Evolutionary conservation across 164 flowering plant species (phyloP).

Genomic region (Magnolia sinica): DNA sequence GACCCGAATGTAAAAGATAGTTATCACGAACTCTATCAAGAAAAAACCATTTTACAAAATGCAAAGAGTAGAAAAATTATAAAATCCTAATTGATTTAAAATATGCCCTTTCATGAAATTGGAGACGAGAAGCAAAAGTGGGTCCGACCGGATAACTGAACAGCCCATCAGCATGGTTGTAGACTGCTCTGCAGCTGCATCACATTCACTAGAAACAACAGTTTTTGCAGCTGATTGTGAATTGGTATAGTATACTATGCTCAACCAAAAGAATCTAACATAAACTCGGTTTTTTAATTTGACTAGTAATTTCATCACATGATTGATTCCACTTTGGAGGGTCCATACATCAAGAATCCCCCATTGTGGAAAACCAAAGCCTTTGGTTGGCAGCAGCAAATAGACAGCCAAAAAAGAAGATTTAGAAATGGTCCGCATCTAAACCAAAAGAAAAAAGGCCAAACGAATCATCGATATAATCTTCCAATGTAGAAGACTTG

Average conservation of each 20-base stretch:
- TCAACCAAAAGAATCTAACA: not conserved
- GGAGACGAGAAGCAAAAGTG: too few relatives aligned
- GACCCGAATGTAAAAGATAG: too few relatives aligned
- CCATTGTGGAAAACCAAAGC: not conserved
- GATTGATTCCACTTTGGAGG: not conserved
- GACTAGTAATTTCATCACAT: not conserved
- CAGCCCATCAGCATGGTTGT: too few relatives aligned
- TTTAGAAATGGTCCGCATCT: not conserved
- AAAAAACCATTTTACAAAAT: too few relatives aligned
- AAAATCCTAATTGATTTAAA: not conserved
- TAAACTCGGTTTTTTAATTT: not conserved
- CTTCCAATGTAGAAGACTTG: too few relatives aligned
- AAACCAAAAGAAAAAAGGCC: too few relatives aligned
- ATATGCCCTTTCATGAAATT: not conserved
- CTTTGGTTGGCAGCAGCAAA: slow-evolving; percentile 1
- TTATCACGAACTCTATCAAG: too few relatives aligned
- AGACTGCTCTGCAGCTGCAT: too few relatives aligned
- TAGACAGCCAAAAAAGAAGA: not conserved
- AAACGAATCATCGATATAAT: too few relatives aligned
- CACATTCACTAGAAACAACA: too few relatives aligned
- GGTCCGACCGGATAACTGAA: too few relatives aligned
- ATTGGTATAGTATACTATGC: not conserved
- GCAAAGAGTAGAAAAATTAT: not conserved
- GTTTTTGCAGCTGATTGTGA: not conserved
- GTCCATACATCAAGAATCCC: not conserved